Evolutionary conservation across 495 filamentous ascomycete genomes (phyloP), one percentile per base, ranked within the genome.

Genomic region (Daldinia decipiens): DNA sequence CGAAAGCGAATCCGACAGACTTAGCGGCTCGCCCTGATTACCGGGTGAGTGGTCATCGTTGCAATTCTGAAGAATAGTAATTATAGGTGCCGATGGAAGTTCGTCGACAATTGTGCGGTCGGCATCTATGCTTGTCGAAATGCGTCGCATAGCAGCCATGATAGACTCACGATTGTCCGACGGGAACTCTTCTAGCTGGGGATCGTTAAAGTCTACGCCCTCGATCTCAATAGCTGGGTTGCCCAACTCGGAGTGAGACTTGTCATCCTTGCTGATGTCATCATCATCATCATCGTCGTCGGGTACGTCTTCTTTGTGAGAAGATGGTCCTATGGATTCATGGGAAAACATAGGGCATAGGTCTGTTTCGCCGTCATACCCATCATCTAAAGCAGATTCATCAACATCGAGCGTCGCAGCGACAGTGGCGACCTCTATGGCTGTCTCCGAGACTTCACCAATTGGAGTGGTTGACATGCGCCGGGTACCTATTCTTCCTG

Each of bases 121-220:
- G 38, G 79, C 80, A 1, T 74, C 77, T n/a, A 86, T 71, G 21
- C 81, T 80, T 1, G 79, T 79, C 52, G 83, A 81, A 3, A 85
- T 74, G 38, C 79, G 81, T 26, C 80, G 76, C 32, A 88, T 73
- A 1, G 81, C 75, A 50, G 82, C 78, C 7, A 87, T 62, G 47
- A 87, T 86, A 7, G 78, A 79, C 7, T 78, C 74, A 6, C 83
- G 78, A 61, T 82, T 79, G 34, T 61, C 47, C 2, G 80, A 83
- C 0, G 86, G 86, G 74, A 88, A 87, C 6, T 61, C 74, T 63
- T 86, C 84, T 31, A 88, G 52, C 0, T 77, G 78, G n/a, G 84
- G 85, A 69, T 88, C 82, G 52, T 86, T 79, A 27, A 81, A 65
- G 63, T 87, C 83, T 24, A 78, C 51, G 38, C 77, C 58, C 9